A percentile compares a stretch with the other conserved stretches of the same genome.
These are phyloP conservation scores for Aspergillus chevalieri DNA, from an alignment of 2,329 filamentous ascomycete species.

Conservation along the genomic window DNA sequence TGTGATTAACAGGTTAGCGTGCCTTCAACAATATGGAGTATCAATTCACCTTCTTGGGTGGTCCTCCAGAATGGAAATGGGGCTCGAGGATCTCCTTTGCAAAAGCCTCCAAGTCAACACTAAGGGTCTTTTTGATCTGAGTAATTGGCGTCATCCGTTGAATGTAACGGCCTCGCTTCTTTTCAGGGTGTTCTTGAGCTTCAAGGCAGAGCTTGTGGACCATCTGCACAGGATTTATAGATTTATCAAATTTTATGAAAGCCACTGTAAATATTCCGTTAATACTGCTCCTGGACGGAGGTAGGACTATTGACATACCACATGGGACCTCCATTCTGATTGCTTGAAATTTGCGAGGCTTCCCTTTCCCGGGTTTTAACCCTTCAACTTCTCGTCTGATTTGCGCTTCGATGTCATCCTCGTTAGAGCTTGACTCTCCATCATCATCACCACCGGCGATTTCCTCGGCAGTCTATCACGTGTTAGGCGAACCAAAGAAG, in stretches of 20 bases:
- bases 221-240: constrained; percentile 55
- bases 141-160: constrained; percentile 57
- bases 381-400: constrained; percentile 54
- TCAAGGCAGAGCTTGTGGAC: constrained; percentile 55
- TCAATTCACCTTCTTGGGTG: constrained; percentile 47
- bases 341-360: constrained; percentile 45
- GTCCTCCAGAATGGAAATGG: constrained; percentile 51
- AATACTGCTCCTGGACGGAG: background rate
- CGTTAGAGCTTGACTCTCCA: constrained; percentile 29
- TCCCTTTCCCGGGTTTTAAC: constrained; percentile 44
- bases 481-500: constrained; percentile 1
- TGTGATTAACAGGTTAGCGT: constrained; percentile 22
- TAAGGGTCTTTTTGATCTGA: constrained; percentile 52
- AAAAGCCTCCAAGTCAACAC: constrained; percentile 52
- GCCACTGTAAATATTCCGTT: constrained; percentile 36
- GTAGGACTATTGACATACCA: constrained; percentile 20
- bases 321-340: constrained; percentile 50
- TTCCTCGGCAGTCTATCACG: constrained; percentile 10
- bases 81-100: constrained; percentile 53
- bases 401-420: constrained; percentile 54
- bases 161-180: constrained; percentile 52
- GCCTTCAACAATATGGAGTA: background rate
- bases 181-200: constrained; percentile 45
- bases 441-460: constrained; percentile 11
- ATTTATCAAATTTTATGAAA: constrained; percentile 53